phyloP scores from a whole-genome alignment of 495 filamentous ascomycete genomes.

The Hypomontagnella submonticulosa region DNA sequence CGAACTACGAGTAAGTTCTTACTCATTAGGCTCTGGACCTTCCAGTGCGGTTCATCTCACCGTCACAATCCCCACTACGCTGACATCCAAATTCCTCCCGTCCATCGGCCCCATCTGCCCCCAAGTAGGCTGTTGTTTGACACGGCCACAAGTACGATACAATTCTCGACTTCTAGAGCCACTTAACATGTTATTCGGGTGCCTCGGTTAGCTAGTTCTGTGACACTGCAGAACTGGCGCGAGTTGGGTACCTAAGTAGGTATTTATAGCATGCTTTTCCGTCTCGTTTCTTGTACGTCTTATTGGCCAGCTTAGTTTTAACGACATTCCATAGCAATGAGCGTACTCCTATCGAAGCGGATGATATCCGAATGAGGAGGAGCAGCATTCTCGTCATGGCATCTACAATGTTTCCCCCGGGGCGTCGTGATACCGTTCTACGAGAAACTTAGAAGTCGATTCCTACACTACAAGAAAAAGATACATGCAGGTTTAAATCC shows the following conservation, averaged over 20 bases:
- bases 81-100: constrained; percentile 31
- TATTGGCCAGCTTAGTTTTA: constrained; percentile 29
- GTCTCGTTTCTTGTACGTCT: constrained; percentile 6
- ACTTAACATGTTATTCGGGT: constrained; percentile 25
- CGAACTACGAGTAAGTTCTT: background rate
- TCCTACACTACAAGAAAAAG: constrained; percentile 16
- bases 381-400: constrained; percentile 5
- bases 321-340: constrained; percentile 21
- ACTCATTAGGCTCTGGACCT: background rate
- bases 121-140: constrained; percentile 11
- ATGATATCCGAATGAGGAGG: background rate
- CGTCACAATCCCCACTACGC: constrained; percentile 7
- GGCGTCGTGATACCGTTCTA: constrained; percentile 2
- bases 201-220: constrained; percentile 35
- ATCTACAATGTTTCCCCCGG: constrained; percentile 2
- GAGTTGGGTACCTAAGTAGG: constrained; percentile 12
- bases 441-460: background rate
- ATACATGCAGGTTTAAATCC: constrained; percentile 33
- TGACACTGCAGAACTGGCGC: constrained; percentile 27
- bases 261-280: constrained; percentile 37
- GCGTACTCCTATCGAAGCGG: constrained; percentile 1
- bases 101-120: constrained; percentile 32
- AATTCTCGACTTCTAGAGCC: constrained; percentile 22
- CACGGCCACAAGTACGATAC: constrained; percentile 11
- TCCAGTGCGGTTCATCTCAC: constrained; percentile 17